phyloP scores from a whole-genome alignment of 208 protist genomes.

The Trypanosoma melophagium region DNA sequence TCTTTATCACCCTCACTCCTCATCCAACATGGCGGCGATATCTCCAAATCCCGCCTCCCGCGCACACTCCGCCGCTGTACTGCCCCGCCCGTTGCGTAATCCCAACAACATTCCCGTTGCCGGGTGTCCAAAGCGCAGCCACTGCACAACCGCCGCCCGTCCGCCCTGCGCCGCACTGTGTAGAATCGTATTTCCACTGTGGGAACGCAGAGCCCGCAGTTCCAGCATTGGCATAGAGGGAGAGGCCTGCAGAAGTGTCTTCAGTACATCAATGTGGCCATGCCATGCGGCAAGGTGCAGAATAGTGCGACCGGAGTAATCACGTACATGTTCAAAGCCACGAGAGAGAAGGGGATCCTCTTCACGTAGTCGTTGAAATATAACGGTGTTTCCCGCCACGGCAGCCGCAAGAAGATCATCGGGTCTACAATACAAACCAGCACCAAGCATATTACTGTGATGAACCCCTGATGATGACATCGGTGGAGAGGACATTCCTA shows the following conservation, averaged over 20 bases:
- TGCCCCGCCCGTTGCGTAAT: constrained; percentile 42
- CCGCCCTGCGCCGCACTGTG: constrained; percentile 71
- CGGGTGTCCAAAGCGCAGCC: constrained; percentile 60
- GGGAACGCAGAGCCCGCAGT: constrained; percentile 46
- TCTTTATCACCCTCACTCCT: constrained; percentile 9
- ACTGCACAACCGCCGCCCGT: constrained; percentile 53
- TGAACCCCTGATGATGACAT: constrained; percentile 9
- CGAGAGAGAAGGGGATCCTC: constrained; percentile 60
- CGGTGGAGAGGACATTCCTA: neutral
- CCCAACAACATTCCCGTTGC: constrained; percentile 39
- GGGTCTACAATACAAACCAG: constrained; percentile 20
- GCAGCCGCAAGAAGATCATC: constrained; percentile 49
- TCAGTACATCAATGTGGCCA: constrained; percentile 65
- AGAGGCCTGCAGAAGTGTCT: constrained; percentile 54
- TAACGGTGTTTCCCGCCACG: constrained; percentile 29
- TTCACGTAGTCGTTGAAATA: constrained; percentile 55
- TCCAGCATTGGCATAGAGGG: constrained; percentile 41
- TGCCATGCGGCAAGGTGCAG: constrained; percentile 80
- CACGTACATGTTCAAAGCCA: constrained; percentile 63
- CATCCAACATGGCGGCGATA: constrained; percentile 52
- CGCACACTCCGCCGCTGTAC: constrained; percentile 71
- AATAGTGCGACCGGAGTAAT: constrained; percentile 76
- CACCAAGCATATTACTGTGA: constrained; percentile 23
- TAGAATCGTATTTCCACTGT: constrained; percentile 75
- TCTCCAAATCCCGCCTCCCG: constrained; percentile 65